Conservation (phyloP, 2,329 filamentous ascomycete species). For the Nannizziopsis barbatae region DNA sequence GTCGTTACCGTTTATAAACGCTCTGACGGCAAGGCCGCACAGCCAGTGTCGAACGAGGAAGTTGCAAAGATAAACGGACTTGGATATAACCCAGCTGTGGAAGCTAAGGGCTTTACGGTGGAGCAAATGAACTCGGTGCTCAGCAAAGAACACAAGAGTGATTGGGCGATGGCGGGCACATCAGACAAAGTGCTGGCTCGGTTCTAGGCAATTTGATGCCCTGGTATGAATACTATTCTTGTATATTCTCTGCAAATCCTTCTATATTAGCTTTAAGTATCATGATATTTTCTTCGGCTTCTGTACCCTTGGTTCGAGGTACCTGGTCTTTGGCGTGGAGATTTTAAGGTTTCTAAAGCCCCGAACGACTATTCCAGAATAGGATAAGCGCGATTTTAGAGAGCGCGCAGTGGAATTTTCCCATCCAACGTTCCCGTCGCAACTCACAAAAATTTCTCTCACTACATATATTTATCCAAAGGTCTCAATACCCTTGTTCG, state of each 20-base stretch:
- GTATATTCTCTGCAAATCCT: too few species aligned
- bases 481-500: conserved; percentile 40
- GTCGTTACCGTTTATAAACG: conserved; percentile 84
- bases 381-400: neutral
- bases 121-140: conserved; percentile 58
- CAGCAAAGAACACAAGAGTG: conserved; percentile 56
- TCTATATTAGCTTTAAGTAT: too few species aligned
- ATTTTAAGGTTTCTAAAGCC: too few species aligned
- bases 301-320: too few species aligned
- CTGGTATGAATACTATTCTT: too few species aligned
- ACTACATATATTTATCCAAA: conserved; percentile 16
- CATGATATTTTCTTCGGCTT: too few species aligned
- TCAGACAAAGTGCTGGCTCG: conserved; percentile 61
- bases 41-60: conserved; percentile 48
- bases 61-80: conserved; percentile 57
- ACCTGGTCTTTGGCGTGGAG: too few species aligned
- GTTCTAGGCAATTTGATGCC: conserved; percentile 35
- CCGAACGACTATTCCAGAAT: neutral
- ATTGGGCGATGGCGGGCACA: conserved; percentile 69
- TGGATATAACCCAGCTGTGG: conserved; percentile 85
- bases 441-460: conserved; percentile 16
- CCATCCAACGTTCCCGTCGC: conserved; percentile 21
- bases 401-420: conserved; percentile 11
- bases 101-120: conserved; percentile 77
- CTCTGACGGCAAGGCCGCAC: conserved; percentile 59